Conservation (phyloP, 148 eudicot genomes). For the Rhododendron williamsianum region DNA sequence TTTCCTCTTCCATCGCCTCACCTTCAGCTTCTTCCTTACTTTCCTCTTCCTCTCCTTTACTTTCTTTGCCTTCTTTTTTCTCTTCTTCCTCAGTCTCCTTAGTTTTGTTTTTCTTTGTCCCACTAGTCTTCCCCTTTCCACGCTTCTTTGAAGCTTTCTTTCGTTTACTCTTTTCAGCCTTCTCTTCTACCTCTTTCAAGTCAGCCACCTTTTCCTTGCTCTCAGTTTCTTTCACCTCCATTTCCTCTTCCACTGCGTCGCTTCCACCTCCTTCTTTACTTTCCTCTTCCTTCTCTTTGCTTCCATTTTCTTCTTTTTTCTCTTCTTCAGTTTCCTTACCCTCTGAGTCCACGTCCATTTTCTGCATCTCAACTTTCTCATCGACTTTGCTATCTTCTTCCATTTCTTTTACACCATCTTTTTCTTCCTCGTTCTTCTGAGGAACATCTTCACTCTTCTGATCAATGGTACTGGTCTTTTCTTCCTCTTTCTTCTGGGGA, state of each 20-base stretch:
- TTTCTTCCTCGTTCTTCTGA: slow-evolving; percentile 36
- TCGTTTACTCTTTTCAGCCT: slow-evolving; percentile 30
- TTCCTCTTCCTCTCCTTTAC: not conserved
- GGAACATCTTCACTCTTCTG: slow-evolving; percentile 27
- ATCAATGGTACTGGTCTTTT: slow-evolving; percentile 11
- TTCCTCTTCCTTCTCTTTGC: slow-evolving; percentile 6
- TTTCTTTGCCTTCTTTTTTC: not conserved
- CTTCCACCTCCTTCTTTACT: slow-evolving; percentile 13
- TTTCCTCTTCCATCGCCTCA: slow-evolving; percentile 25
- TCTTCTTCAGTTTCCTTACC: slow-evolving; percentile 26
- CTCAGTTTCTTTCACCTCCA: slow-evolving; percentile 39
- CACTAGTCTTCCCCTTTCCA: slow-evolving; percentile 8
- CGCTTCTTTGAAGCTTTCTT: slow-evolving; percentile 25
- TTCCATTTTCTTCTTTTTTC: slow-evolving; percentile 7
- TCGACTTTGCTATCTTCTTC: slow-evolving; percentile 40
- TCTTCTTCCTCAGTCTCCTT: slow-evolving; percentile 16
- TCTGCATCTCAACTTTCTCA: slow-evolving; percentile 18
- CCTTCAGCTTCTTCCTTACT: slow-evolving; percentile 15
- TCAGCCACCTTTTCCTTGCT: slow-evolving; percentile 32
- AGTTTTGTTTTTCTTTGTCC: not conserved
- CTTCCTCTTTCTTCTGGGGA: slow-evolving; percentile 32
- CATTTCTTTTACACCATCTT: slow-evolving; percentile 41
- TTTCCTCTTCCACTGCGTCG: slow-evolving; percentile 23
- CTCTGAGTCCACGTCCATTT: slow-evolving; percentile 40
- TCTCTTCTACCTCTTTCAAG: slow-evolving; percentile 21